Base-by-base conservation (phyloP, 2,329 filamentous ascomycete species). In the Cercospora zeae-maydis region DNA sequence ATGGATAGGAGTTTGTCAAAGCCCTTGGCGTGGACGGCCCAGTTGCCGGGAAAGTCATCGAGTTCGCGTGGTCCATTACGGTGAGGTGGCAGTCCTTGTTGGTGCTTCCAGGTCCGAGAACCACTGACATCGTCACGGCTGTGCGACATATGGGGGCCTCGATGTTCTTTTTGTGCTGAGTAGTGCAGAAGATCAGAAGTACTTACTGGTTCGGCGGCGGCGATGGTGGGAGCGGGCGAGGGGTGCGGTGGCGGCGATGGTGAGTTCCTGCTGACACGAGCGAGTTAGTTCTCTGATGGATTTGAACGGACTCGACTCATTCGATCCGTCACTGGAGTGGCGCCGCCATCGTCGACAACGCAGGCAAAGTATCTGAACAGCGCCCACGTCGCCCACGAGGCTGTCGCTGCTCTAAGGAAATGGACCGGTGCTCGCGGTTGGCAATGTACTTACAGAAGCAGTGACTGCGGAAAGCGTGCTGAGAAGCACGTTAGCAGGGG, bases 401-500 rank as follows among this genome's bases (percentile, higher is more conserved):
- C 39, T 45, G 39, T 36, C 19, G 24, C n/a, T 21, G 45, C 45
- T 51, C 30, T 14, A 42, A 14, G 4, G 27, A 58, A 10, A 14
- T 10, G n/a, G 21, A n/a, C 19, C 30, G 21, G 21, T 42, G 42
- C 7, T 36, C 13, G 19, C 19, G 27, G 21, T 14, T 19, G 45
- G 30, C 42, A 19, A 51, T 21, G 57, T 34, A 59, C 57, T 59
- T 52, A 59, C 57, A 16, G n/a, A 11, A 37, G 57, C 57, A 45
- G 14, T 27, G 42, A 52, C 16, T 52, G 54, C 21, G 36, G 5
- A 55, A n/a, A 21, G 57, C 57, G 30, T 37, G 31, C 27, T 37
- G 31, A 52, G 31, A 52, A 52, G 57, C 42, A 59, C 11, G 31
- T 59, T 30, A 59, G 57, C 33, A 34, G 42, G 13, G 19, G 37